These are phyloP conservation scores for Protomyces gravidus DNA, from an alignment of 1,139 yeast species.

Conservation along the genomic window DNA sequence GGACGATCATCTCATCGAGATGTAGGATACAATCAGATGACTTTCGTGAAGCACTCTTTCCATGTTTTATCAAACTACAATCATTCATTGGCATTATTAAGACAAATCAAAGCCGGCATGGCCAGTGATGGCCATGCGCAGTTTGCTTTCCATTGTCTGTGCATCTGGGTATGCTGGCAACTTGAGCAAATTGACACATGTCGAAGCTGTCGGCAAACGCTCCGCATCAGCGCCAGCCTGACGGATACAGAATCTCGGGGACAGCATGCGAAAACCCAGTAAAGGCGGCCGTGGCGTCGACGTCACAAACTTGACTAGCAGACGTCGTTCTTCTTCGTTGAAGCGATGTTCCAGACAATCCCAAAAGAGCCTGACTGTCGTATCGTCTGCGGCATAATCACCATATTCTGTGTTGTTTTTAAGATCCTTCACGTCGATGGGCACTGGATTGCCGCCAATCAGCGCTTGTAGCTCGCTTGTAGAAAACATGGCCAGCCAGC, in stretches of 20 bases:
- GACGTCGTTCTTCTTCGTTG: conserved; percentile 54
- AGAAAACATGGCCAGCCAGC: conserved; percentile 81
- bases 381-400: conserved; percentile 58
- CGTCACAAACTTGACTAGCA: conserved; percentile 58
- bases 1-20: too few species aligned
- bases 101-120: conserved; percentile 27
- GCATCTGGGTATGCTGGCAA: conserved; percentile 76
- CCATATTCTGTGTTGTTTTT: conserved; percentile 56
- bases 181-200: conserved; percentile 83
- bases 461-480: conserved; percentile 77
- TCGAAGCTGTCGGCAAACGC: conserved; percentile 58
- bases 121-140: conserved; percentile 21
- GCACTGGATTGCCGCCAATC: conserved; percentile 73
- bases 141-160: conserved; percentile 46
- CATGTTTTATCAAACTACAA: background rate
- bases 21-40: too few species aligned
- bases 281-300: conserved; percentile 57
- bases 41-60: too few species aligned
- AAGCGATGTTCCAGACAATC: conserved; percentile 62
- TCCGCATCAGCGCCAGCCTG: conserved; percentile 55
- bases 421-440: conserved; percentile 68
- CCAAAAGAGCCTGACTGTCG: conserved; percentile 61
- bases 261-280: conserved; percentile 69
- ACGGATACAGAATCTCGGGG: conserved; percentile 76
- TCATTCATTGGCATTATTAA: background rate